Base-by-base conservation (phyloP, 768 basidiomycete genomes). In the Zangia roseola region DNA sequence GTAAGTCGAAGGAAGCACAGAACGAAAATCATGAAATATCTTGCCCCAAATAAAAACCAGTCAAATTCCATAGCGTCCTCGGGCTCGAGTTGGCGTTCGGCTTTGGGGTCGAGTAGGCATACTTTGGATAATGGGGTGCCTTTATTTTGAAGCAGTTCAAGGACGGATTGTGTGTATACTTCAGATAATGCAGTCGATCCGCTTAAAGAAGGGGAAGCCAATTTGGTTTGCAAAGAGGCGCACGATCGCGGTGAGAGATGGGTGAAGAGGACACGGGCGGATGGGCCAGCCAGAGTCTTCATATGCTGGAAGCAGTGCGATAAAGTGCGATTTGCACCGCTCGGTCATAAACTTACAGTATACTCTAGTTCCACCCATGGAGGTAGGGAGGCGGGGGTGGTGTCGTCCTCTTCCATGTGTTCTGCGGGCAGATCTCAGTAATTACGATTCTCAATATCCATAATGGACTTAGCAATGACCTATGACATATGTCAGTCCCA, bases 361-460 rank as follows among this genome's bases (percentile, higher is more conserved):
- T 94, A 97, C 76, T 97, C 95, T 40, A 97, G 80, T 57, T 87
- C 81, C 26, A 97, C 94, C 95, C 95, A 98, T 13, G 81, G 82
- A 19, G 89, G 89, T 35, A 91, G 79, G 4, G 86, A 76, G 56
- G 78, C 81, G 1, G 82, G 74, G 0, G 79, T 79, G 13, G 79
- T 74, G 51, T 94, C 94, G 63, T 97, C 94, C 42, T 94, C 91
- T 64, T 97, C 94, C 88, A 97, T 93, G 63, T 94, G 92, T 56
- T 94, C 93, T 91, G 49, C 17, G 9, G 8, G 33, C 25, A 41
- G 8, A 23, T 28, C n/a, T 60, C 46, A 49, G 51, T 28, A 25
- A 13, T 40, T 16, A 28, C 10, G 19, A 39, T 33, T 39, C 14
- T 39, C 21, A 12, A 31, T 17, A 9, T 12, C 16, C 10, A 30